These are phyloP conservation scores for Xylariaceae sp. DNA, from an alignment of 2,329 filamentous ascomycete genomes.

Conservation along the genomic window DNA sequence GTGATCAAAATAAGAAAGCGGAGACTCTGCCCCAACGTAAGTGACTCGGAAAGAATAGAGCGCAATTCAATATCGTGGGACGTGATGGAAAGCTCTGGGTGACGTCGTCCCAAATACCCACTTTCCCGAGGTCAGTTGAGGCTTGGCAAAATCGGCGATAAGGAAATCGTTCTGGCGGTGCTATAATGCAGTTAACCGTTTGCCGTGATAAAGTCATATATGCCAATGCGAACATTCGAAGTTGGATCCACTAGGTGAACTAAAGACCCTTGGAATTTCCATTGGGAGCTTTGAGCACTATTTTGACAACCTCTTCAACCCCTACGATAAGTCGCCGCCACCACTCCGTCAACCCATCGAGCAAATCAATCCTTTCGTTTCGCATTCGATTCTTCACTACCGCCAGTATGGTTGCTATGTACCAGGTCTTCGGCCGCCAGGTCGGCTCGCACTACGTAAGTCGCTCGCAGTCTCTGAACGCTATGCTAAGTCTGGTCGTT, in stretches of 20 bases:
- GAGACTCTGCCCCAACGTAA: background rate
- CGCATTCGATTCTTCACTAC: conserved; percentile 38
- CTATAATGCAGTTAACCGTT: too few species aligned
- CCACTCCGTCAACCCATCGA: conserved; percentile 32
- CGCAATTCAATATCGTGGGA: too few species aligned
- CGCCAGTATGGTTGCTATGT: conserved; percentile 57
- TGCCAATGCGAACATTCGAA: too few species aligned
- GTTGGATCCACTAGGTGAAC: background rate
- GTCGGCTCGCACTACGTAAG: conserved; percentile 68
- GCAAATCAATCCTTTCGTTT: conserved; percentile 27
- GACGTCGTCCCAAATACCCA: too few species aligned
- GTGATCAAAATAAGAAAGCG: background rate
- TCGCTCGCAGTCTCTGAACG: conserved; percentile 30
- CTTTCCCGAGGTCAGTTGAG: too few species aligned
- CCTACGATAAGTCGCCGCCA: conserved; percentile 28
- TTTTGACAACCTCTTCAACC: conserved; percentile 37
- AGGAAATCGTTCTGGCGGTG: too few species aligned
- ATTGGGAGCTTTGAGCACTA: conserved; percentile 42
- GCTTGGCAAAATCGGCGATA: too few species aligned
- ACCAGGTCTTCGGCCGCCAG: conserved; percentile 65
- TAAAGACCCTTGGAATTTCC: conserved; percentile 34
- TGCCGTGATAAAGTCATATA: too few species aligned
- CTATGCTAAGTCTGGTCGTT: background rate
- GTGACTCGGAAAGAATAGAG: too few species aligned
- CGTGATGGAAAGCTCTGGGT: too few species aligned